These are phyloP conservation scores for Blastobotrys apis DNA, from an alignment of 1,139 yeast genomes.

Conservation along the genomic window DNA sequence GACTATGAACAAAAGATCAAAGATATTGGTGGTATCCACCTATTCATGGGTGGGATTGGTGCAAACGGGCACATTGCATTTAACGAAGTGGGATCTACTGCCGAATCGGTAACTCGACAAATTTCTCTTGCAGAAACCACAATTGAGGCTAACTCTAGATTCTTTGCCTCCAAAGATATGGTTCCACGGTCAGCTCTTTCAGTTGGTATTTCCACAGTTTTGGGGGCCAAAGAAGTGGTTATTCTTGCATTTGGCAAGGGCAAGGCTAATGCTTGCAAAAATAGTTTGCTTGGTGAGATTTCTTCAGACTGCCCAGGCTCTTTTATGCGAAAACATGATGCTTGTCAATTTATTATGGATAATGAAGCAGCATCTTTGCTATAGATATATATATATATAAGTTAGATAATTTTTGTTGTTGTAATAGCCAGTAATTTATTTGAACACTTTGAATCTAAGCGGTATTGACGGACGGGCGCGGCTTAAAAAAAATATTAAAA, in stretches of 20 bases:
- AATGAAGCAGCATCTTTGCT: constrained; percentile 21
- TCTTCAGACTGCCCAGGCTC: constrained; percentile 30
- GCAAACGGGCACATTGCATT: constrained; percentile 65
- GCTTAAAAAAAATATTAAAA: too few relatives aligned
- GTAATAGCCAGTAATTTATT: background rate
- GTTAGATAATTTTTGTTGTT: background rate
- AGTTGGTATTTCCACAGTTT: constrained; percentile 60
- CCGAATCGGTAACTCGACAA: constrained; percentile 47
- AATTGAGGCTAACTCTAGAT: constrained; percentile 54
- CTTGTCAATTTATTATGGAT: constrained; percentile 26
- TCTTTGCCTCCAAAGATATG: constrained; percentile 44
- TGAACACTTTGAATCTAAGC: too few relatives aligned
- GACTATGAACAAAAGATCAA: constrained; percentile 50
- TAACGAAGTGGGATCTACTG: constrained; percentile 54
- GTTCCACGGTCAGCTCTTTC: constrained; percentile 55
- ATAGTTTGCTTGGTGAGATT: constrained; percentile 25
- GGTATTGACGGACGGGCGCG: too few relatives aligned
- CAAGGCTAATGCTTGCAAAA: constrained; percentile 29
- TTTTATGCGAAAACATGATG: constrained; percentile 25
- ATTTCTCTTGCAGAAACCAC: constrained; percentile 51
- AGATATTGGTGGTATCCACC: constrained; percentile 49
- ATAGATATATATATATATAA: too few relatives aligned
- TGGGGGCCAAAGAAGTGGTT: constrained; percentile 54
- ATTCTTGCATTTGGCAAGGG: constrained; percentile 31
- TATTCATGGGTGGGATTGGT: constrained; percentile 61